phyloP scores from a whole-genome alignment of 768 basidiomycete genomes.

The Antrodiella citrinella region DNA sequence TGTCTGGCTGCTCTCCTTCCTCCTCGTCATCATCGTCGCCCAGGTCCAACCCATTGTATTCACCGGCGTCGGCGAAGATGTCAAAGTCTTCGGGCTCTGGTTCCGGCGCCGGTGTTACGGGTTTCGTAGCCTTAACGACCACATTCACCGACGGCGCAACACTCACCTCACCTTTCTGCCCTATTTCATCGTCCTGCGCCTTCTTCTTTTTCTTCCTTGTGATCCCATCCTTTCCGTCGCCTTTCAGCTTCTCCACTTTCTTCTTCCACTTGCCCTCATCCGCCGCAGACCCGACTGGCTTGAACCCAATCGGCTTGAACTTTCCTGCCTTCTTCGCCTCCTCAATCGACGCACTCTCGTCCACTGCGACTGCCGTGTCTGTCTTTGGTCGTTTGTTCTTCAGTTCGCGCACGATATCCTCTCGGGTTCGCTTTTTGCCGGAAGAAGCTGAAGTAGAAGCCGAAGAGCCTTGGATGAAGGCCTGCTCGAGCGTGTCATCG shows the following conservation, averaged over 20 bases:
- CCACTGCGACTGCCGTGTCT: constrained; percentile 13
- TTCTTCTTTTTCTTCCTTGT: constrained; percentile 60
- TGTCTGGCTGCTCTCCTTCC: background rate
- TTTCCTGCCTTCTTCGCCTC: constrained; percentile 33
- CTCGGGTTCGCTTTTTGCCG: constrained; percentile 63
- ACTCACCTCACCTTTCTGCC: background rate
- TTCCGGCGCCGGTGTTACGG: constrained; percentile 26
- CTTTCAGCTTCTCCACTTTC: constrained; percentile 30
- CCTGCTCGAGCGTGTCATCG: constrained; percentile 77
- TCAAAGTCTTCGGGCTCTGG: constrained; percentile 63
- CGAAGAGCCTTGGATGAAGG: constrained; percentile 41
- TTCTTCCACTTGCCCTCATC: constrained; percentile 43
- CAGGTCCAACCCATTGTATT: constrained; percentile 65
- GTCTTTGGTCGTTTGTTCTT: constrained; percentile 51
- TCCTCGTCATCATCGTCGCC: constrained; percentile 35
- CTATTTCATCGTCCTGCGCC: constrained; percentile 11
- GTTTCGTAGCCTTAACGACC: constrained; percentile 7
- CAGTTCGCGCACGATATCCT: constrained; percentile 65
- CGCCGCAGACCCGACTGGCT: constrained; percentile 39
- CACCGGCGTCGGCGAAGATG: constrained; percentile 82
- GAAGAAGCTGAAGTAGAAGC: constrained; percentile 15
- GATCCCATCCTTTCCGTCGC: constrained; percentile 32
- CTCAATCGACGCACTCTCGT: constrained; percentile 22
- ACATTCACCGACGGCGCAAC: background rate
- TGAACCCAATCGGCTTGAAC: constrained; percentile 55